These are phyloP conservation scores for Oryza nivara DNA, from an alignment of 176 grass and related monocot species.

Conservation along the genomic window DNA sequence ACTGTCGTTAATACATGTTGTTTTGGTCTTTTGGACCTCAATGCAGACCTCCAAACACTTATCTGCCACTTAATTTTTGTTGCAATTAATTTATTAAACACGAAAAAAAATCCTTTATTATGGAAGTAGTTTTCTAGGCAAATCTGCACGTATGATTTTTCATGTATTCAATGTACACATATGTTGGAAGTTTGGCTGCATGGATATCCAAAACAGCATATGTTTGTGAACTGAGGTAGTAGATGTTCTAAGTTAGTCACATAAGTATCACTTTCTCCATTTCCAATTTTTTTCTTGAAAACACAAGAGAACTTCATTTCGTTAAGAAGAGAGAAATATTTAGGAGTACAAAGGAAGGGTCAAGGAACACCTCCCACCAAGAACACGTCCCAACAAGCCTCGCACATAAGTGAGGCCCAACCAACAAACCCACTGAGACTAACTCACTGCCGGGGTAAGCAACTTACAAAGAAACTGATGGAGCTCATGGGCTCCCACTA, in stretches of 20 bases:
- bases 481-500: neutral
- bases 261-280: neutral
- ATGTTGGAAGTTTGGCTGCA: neutral
- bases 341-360: too few relatives aligned
- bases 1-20: neutral
- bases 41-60: neutral
- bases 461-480: neutral
- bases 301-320: too few relatives aligned
- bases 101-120: neutral
- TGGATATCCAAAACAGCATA: neutral
- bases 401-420: too few relatives aligned
- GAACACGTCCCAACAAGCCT: too few relatives aligned
- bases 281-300: neutral
- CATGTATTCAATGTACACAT: neutral
- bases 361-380: too few relatives aligned
- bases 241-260: neutral
- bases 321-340: too few relatives aligned
- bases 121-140: neutral
- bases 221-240: neutral
- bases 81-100: neutral
- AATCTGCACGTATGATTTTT: neutral
- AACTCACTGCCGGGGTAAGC: neutral
- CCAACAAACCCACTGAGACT: too few relatives aligned
- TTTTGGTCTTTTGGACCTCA: neutral
- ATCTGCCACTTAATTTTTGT: neutral